These are phyloP conservation scores for Dentipellis sp. DNA, from an alignment of 768 basidiomycete genomes.

Conservation along the genomic window DNA sequence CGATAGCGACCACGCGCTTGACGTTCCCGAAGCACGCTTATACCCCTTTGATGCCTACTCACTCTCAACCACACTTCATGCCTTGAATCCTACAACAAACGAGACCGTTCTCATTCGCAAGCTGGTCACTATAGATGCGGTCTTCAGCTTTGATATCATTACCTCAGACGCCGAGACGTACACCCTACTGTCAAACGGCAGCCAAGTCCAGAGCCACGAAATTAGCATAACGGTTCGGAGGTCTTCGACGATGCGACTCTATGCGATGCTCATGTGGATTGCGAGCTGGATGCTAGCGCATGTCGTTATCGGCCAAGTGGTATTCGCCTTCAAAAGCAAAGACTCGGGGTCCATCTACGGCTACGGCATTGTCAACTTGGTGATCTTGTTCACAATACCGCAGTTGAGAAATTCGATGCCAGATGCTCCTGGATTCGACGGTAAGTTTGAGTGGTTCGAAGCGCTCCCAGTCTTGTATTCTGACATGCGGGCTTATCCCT, in stretches of 20 bases:
- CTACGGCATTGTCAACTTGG: constrained; percentile 30
- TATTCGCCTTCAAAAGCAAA: constrained; percentile 29
- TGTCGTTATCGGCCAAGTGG: constrained; percentile 35
- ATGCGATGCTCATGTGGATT: constrained; percentile 36
- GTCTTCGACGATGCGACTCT: constrained; percentile 35
- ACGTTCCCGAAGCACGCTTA: constrained; percentile 42
- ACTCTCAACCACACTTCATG: constrained; percentile 40
- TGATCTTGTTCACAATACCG: constrained; percentile 37
- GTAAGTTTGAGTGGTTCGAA: constrained; percentile 13
- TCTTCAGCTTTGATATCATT: constrained; percentile 37
- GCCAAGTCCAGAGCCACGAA: constrained; percentile 28
- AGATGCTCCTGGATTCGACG: constrained; percentile 44
- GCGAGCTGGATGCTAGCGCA: constrained; percentile 49
- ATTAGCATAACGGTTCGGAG: constrained; percentile 36
- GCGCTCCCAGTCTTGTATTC: neutral
- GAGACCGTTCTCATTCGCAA: constrained; percentile 33
- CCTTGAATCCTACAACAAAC: constrained; percentile 23
- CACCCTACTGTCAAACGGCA: constrained; percentile 16
- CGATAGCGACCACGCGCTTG: constrained; percentile 45
- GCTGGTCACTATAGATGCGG: constrained; percentile 32
- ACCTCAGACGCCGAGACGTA: constrained; percentile 32
- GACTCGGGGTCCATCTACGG: constrained; percentile 25
- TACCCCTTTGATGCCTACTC: constrained; percentile 52
- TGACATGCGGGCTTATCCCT: no score
- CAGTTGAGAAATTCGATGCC: constrained; percentile 48